Evolutionary conservation across 164 flowering plant genomes (phyloP), one percentile per base, ranked within the genome.

Genomic region (Stephania japonica): DNA sequence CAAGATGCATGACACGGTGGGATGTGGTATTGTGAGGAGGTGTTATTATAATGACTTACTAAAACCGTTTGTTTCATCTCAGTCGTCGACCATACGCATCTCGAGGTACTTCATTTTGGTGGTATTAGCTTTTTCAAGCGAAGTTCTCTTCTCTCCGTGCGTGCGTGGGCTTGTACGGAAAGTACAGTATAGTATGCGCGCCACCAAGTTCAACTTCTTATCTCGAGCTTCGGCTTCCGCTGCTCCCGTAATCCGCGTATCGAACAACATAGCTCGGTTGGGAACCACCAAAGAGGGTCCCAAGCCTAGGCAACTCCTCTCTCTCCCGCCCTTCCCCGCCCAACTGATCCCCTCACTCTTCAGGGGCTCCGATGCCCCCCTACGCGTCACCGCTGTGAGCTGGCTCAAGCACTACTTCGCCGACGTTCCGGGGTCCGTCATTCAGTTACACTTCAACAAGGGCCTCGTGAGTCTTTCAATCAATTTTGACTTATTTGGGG

Each of bases 371-470:
- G 74, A 32, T 26, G 73, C 61, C n/a, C n/a, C n/a, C 43, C 24
- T 74, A 14, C 89, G 75, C 42, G 89, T 90, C 49, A 90, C 97
- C 14, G 98, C 97, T 4, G 77, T 94, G 72, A 87, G 82, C 44
- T 94, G 98, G 98, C 73, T 92, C 69, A 94, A 87, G 82, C 86
- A 89, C 77, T 92, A 92, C 84, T 91, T 94, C 32, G 84, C 83
- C 65, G 93, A 86, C 11, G 77, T 89, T 16, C 75, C 74, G 3
- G 85, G 75, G 10, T 32, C 76, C 16, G 86, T 81, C 27, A 84
- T 94, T 68, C 91, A 87, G 59, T 77, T 84, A 47, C 98, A 87
- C 75, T 94, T 94, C 83, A 89, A 80, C 78, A 89, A 92, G 70
- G 93, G 91, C 75, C 89, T 89, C 47, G 97, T 94, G 42, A 83